Conservation (phyloP, 176 grass and related monocot genomes). For the Rhynchospora breviuscula region DNA sequence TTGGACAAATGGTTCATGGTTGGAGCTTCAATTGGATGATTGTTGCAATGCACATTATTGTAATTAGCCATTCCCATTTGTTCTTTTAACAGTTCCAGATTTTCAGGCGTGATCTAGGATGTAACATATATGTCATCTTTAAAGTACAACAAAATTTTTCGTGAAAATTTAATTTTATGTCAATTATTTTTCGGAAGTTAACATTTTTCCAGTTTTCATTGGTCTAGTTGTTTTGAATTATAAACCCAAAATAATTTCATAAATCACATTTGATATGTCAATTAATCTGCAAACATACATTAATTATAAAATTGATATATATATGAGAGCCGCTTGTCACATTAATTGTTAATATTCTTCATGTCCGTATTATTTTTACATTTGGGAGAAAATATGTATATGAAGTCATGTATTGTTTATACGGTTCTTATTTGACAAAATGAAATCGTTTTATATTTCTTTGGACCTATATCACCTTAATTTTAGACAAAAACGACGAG, state of each 20-base stretch:
- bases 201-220: background rate
- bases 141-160: background rate
- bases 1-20: background rate
- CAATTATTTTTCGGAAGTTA: background rate
- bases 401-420: background rate
- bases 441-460: too few relatives aligned
- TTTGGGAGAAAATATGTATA: background rate
- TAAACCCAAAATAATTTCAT: background rate
- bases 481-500: too few relatives aligned
- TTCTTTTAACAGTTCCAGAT: background rate
- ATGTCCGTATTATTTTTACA: background rate
- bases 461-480: too few relatives aligned
- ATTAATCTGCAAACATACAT: background rate
- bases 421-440: too few relatives aligned
- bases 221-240: background rate
- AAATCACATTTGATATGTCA: background rate
- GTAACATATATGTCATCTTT: background rate
- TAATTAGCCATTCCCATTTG: background rate
- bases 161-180: background rate
- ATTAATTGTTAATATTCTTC: background rate
- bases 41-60: background rate
- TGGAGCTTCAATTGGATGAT: background rate
- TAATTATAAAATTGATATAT: background rate
- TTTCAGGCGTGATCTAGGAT: background rate
- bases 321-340: background rate